Evolutionary conservation across 768 basidiomycete species (phyloP), one percentile per base, ranked within the genome.

Genomic region (Nidula microcarpa): DNA sequence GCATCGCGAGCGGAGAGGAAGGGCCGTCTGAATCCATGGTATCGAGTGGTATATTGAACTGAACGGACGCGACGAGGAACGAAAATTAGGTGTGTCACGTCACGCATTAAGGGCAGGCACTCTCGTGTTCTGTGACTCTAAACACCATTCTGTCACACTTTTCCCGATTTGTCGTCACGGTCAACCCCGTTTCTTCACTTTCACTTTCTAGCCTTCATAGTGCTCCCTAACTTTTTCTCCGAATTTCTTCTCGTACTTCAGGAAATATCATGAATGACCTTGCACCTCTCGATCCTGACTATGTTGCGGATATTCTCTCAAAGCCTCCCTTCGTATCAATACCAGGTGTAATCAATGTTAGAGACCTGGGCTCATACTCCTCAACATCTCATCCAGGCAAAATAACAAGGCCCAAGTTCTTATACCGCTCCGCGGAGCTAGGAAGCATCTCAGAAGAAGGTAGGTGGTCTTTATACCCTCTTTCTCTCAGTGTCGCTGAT

Each of bases 341-440:
- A 58, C 66, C 80, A n/a, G 90, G 90, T 33, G 87, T 91, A 7
- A 81, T 80, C 58, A 92, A 92, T 64, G 75, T 86, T 49, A 78
- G 90, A 51, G 86, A 89, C 68, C 74, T 92, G 8, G 90, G 89
- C 34, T 73, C 72, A 45, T 84, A 87, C 62, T 70, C 80, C 49
- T 80, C 82, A 6, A 63, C 69, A 11, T 67, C 66, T 30, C 59
- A 72, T 53, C 74, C 75, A 17, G 79, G 79, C 56, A 68, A 76
- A 50, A 65, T 79, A 55, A 89, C 82, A 41, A 84, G 76, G 59
- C 80, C 85, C 1, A 68, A 74, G 13, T 76, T 78, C 53, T 65
- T 86, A 11, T 84, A 79, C 63, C 86, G 90, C 51, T 81, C 86
- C 17, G 91, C 85, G 48, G 91, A 92, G 60, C 60, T 92, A 8